Conservation (phyloP, 768 basidiomycete species). For the Plicaturopsis crispa region DNA sequence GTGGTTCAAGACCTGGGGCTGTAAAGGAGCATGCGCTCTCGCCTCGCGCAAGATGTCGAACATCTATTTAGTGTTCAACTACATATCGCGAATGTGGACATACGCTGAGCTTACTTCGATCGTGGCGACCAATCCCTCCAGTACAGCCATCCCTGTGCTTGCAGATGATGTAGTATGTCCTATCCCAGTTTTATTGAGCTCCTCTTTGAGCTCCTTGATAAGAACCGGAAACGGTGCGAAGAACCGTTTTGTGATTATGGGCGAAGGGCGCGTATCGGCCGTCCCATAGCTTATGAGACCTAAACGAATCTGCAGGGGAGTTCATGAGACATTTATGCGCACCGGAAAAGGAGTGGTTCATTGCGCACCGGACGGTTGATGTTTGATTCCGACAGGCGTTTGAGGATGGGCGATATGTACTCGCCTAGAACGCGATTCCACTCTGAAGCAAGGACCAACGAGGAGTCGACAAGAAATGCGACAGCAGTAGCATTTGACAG, state of each 20-base stretch:
- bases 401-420: constrained; percentile 45
- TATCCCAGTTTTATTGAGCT: constrained; percentile 44
- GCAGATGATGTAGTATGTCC: constrained; percentile 46
- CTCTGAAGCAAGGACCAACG: constrained; percentile 42
- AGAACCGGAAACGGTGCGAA: constrained; percentile 38
- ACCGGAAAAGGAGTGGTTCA: background rate
- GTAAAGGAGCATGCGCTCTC: constrained; percentile 7
- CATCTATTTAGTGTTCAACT: too few species aligned
- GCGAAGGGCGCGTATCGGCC: constrained; percentile 45
- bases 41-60: constrained; percentile 24
- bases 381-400: constrained; percentile 40
- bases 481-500: too few species aligned
- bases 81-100: background rate
- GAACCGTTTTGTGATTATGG: constrained; percentile 49
- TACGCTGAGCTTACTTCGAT: constrained; percentile 53
- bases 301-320: constrained; percentile 26
- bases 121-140: constrained; percentile 66
- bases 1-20: constrained; percentile 1
- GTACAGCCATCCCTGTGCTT: constrained; percentile 50
- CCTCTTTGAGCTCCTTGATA: constrained; percentile 36
- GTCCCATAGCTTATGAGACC: constrained; percentile 60
- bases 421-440: constrained; percentile 39
- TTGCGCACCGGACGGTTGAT: constrained; percentile 25
- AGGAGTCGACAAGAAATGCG: constrained; percentile 56
- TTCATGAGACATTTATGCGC: constrained; percentile 13